Base-by-base conservation (phyloP, 306 rosid species). In the Carpinus viminea region DNA sequence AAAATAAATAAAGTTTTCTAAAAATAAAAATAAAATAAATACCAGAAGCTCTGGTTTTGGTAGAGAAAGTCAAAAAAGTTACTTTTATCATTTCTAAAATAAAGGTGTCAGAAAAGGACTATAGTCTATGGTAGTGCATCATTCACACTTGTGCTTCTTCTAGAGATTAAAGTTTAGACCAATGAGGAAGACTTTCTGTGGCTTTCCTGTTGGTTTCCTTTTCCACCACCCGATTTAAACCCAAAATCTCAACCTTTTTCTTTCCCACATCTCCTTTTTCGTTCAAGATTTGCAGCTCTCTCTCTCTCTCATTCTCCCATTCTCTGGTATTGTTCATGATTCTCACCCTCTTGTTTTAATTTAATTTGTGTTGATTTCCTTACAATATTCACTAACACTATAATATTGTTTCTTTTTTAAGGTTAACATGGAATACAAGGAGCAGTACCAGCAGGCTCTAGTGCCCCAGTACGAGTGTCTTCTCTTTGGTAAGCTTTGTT, bases 381-480 rank as follows among this genome's bases (percentile, higher is more conserved):
- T 24, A 55, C 56, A 31, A 31, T 31, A 70, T 55, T 20, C 51
- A 52, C 60, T 45, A 26, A 45, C 24, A 11, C 53, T 7, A 31
- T 11, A 8, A 20, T 16, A 24, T 62, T 12, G 20, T 21, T 21
- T 3, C n/a, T 3, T 16, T 62, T 28, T 26, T 50, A 68, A 38
- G 68, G 54, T 8, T 69, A 38, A 7, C 10, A 69, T 69, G 80
- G 79, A 74, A 28, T 68, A 45, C n/a, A 72, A 80, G 70, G 60
- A 47, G 38, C 75, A 46, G 71, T 74, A 68, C 38, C 70, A 74
- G 54, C 53, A 34, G 65, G 55, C 47, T 21, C 70, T 55, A 52
- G 55, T 4, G 69, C 74, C 84, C 60, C 59, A 48, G 43, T 80
- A 69, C n/a, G 84, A 80, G 62, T 80, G 84, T 12, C 80, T 80